Base-by-base conservation (phyloP, 257 asterid genomes). In the Anisodus tanguticus region DNA sequence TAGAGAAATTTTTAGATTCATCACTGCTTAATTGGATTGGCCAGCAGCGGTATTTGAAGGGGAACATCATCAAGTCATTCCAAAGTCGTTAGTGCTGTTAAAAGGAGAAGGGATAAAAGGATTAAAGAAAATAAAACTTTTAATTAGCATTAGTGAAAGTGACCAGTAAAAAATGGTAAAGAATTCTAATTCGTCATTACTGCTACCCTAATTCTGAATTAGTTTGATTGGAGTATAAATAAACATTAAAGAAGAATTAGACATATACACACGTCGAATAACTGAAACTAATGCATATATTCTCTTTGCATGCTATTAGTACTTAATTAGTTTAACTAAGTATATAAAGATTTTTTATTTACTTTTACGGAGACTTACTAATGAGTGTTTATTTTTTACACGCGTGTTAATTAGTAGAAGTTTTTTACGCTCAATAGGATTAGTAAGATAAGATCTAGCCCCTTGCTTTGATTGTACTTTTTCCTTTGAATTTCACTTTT, bases 1-100 rank as follows among this genome's bases (percentile, higher is more conserved):
- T 41, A 41, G 45, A 3, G 45, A 41, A 41, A 41, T 41, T 41
- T 5, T 5, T 41, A 41, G 26, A 22, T 22, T 22, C 26, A 0
- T 0, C 26, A 22, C 26, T 22, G 26, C 26, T 22, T 22, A 22
- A 22, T 22, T 22, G 26, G 26, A 41, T 41, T 41, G 45, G 45
- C 45, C 45, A 41, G 45, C 45, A 41, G 45, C 45, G 5, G 45
- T 5, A 41, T 41, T 41, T 41, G 45, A 41, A 41, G 5, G 45
- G 45, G 45, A 41, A 41, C 45, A 3, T 41, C 2, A 41, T 41
- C 45, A 41, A 41, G 45, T 41, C 80, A 84, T 84, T 84, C 86
- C 78, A 35, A 13, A 19, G 57, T 74, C 45, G 45, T 15, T 47
- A 84, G 64, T 84, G 83, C 51, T 76, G 62, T 58, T 71, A 83